Conservation (phyloP, 2,329 filamentous ascomycete genomes). For the Dothistroma septosporum region DNA sequence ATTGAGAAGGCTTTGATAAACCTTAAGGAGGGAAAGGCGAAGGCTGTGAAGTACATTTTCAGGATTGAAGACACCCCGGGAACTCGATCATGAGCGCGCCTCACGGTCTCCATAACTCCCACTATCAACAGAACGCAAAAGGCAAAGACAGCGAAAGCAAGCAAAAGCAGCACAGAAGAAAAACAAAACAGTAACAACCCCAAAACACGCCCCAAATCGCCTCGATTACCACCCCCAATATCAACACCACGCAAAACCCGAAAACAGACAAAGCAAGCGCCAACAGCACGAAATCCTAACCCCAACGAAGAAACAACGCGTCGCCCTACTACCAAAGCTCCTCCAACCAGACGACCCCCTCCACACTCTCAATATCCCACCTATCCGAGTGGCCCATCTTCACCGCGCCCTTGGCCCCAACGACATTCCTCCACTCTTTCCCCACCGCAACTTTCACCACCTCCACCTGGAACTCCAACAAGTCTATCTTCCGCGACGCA, state of each 20-base stretch:
- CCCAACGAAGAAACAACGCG: neutral
- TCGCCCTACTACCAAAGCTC: neutral
- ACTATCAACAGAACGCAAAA: neutral
- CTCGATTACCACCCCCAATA: neutral
- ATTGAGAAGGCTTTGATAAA: conserved; percentile 52
- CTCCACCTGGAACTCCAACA: neutral
- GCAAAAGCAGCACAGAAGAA: neutral
- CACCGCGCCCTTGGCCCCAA: neutral
- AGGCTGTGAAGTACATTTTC: conserved; percentile 62
- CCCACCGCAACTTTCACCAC: neutral
- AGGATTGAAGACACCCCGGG: conserved; percentile 48
- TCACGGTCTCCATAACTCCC: neutral
- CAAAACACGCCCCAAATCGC: neutral
- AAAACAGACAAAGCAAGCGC: neutral
- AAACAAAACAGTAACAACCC: neutral
- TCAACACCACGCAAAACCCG: neutral
- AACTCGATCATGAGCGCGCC: neutral
- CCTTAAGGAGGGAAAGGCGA: conserved; percentile 58
- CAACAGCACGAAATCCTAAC: neutral
- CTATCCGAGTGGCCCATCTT: neutral
- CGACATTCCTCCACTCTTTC: neutral
- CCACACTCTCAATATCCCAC: neutral
- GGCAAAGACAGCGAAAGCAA: neutral
- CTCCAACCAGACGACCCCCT: neutral
- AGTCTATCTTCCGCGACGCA: neutral